Percentiles rank a stretch among this genome's conserved stretches.
These are phyloP conservation scores for Stephania cephalantha DNA, from an alignment of 164 flowering plant genomes.

Conservation along the genomic window DNA sequence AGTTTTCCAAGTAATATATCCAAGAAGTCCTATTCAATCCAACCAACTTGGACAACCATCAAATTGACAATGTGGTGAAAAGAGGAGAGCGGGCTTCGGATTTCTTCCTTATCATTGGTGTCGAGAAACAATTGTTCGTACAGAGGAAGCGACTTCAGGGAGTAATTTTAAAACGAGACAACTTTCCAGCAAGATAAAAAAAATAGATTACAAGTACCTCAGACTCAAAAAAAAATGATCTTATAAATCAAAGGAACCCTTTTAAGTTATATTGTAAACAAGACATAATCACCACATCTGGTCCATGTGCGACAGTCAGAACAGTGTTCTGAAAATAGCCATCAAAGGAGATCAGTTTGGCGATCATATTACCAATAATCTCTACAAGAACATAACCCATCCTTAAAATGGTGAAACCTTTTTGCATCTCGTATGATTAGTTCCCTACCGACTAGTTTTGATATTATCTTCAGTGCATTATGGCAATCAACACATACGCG, in stretches of 20 bases:
- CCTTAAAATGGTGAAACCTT: conserved; percentile 52
- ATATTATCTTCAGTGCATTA: conserved; percentile 42
- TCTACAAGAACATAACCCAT: conserved; percentile 47
- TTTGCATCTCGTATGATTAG: conserved; percentile 52
- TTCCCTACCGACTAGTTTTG: conserved; percentile 46
- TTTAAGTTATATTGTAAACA: not conserved
- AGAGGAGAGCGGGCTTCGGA: too few relatives aligned
- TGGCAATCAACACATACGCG: conserved; percentile 66
- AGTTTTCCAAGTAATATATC: too few relatives aligned
- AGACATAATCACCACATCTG: not conserved
- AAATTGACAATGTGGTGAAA: too few relatives aligned
- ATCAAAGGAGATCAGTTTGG: not conserved
- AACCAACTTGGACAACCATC: too few relatives aligned
- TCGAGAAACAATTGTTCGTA: not conserved
- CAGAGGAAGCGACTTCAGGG: not conserved
- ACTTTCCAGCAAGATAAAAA: not conserved
- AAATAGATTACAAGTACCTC: not conserved
- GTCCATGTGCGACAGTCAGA: not conserved
- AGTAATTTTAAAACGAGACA: not conserved
- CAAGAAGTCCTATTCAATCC: too few relatives aligned
- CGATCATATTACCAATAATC: conserved; percentile 41
- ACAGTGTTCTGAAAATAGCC: not conserved
- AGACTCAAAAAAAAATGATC: not conserved
- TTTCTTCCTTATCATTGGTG: too few relatives aligned
- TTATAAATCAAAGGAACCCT: not conserved